Conservation (phyloP, 768 basidiomycete species). For the Agaricus blazei region DNA sequence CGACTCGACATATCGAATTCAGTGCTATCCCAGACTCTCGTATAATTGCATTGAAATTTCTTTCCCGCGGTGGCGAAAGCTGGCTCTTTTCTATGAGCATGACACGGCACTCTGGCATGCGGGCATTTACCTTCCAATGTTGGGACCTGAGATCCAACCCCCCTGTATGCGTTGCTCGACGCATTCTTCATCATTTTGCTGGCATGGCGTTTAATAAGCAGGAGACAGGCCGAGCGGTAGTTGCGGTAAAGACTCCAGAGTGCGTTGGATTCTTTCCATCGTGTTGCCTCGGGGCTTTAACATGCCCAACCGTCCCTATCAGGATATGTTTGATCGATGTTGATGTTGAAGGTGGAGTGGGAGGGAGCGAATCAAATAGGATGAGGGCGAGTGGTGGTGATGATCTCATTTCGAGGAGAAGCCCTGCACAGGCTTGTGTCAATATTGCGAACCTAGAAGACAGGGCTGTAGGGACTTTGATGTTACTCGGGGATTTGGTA, state of each 20-base stretch:
- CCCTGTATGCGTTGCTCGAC: constrained; percentile 38
- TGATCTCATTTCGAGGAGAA: background rate
- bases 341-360: background rate
- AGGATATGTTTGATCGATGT: constrained; percentile 9
- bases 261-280: constrained; percentile 16
- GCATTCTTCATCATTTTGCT: constrained; percentile 29
- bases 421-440: constrained; percentile 9
- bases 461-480: constrained; percentile 2
- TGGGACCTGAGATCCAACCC: constrained; percentile 42
- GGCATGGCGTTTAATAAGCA: constrained; percentile 44
- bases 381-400: background rate
- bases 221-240: constrained; percentile 20
- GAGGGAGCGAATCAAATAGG: background rate
- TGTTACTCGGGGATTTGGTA: constrained; percentile 3
- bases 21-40: constrained; percentile 22
- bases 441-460: constrained; percentile 5
- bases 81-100: constrained; percentile 44
- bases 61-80: constrained; percentile 35
- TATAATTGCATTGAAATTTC: constrained; percentile 40
- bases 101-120: constrained; percentile 15
- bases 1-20: constrained; percentile 14
- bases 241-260: constrained; percentile 42
- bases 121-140: constrained; percentile 40
- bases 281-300: constrained; percentile 3
- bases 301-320: background rate